phyloP scores from a whole-genome alignment of 2,329 filamentous ascomycete genomes.

The Zasmidium angulare region DNA sequence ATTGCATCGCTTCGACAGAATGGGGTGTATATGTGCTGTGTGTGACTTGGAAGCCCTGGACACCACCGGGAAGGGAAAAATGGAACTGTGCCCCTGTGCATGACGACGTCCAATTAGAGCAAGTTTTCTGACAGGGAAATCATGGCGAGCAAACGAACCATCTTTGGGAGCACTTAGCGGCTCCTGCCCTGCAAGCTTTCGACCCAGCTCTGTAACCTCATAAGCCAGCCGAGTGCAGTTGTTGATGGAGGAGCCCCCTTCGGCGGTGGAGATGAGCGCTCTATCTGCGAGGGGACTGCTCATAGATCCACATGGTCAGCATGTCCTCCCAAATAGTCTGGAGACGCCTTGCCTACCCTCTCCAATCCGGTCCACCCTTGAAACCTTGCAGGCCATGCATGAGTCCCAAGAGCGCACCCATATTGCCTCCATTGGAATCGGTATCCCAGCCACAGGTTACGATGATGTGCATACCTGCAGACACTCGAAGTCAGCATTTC shows the following conservation, averaged over 20 bases:
- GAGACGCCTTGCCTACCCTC: neutral
- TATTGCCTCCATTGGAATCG: constrained; percentile 1
- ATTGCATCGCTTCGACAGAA: too few species aligned
- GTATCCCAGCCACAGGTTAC: constrained; percentile 3
- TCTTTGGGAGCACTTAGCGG: neutral
- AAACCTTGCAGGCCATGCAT: constrained; percentile 1
- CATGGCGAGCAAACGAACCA: neutral
- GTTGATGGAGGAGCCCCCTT: constrained; percentile 1
- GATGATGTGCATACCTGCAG: neutral
- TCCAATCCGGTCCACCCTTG: neutral
- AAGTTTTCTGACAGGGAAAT: neutral
- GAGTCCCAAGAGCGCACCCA: neutral
- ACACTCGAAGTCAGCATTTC: neutral
- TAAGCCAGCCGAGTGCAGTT: constrained; percentile 1
- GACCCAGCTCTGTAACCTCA: neutral
- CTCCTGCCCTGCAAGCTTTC: neutral
- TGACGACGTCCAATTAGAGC: neutral
- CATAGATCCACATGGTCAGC: too few species aligned
- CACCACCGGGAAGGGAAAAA: constrained; percentile 1
- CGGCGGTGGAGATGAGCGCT: neutral
- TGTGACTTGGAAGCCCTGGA: constrained; percentile 6
- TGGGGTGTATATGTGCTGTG: too few species aligned
- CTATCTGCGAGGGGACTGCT: neutral
- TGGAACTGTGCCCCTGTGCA: constrained; percentile 1
- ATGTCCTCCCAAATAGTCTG: too few species aligned